phyloP scores from a whole-genome alignment of 2,329 filamentous ascomycete genomes.

The Malbranchea zuffiana region DNA sequence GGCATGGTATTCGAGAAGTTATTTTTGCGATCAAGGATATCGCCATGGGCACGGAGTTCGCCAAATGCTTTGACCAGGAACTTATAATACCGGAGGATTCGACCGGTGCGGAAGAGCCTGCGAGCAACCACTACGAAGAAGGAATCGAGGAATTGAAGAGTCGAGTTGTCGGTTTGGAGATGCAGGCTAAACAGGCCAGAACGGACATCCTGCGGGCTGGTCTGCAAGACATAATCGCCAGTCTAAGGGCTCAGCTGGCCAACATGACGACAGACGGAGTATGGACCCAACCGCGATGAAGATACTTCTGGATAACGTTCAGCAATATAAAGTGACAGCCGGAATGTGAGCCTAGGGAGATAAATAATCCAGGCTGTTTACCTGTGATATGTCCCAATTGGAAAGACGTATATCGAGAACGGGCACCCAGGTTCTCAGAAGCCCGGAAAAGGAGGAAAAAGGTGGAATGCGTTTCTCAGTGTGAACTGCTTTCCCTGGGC shows the following conservation, averaged over 20 bases:
- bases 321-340: no score
- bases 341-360: no score
- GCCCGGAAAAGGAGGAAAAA: no score
- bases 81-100: conserved; percentile 3
- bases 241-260: conserved; percentile 6
- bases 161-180: conserved; percentile 4
- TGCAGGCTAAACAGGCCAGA: conserved; percentile 1
- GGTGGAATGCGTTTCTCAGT: no score
- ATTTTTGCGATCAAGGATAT: conserved; percentile 9
- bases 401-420: no score
- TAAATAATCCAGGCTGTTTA: no score
- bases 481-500: no score
- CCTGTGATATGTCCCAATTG: no score
- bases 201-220: conserved; percentile 3
- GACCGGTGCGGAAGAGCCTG: not conserved
- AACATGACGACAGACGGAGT: not conserved
- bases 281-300: no score
- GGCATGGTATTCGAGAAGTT: conserved; percentile 8
- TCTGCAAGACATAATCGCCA: conserved; percentile 5
- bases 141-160: conserved; percentile 8
- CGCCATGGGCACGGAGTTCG: conserved; percentile 4
- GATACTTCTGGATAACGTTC: no score
- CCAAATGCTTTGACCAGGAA: conserved; percentile 7
- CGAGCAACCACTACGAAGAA: conserved; percentile 1
- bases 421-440: no score